A percentile compares a stretch with the other conserved stretches of the same genome.
These are phyloP conservation scores for Ambrosia hybrid DNA, from an alignment of 140 eudicot species.

Conservation along the genomic window DNA sequence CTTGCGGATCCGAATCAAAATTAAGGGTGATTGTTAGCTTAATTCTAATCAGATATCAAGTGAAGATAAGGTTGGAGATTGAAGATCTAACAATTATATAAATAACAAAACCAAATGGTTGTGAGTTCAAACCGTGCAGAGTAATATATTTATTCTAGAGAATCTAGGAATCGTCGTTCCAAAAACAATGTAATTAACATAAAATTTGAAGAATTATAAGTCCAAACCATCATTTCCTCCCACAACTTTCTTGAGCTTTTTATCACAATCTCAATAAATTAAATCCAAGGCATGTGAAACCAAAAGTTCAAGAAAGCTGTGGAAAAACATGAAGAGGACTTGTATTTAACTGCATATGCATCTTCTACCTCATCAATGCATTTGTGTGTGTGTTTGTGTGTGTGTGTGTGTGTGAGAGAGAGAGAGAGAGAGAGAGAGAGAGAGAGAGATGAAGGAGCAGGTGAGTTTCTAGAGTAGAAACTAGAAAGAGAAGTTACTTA, in stretches of 20 bases:
- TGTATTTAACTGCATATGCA: slow-evolving; percentile 10
- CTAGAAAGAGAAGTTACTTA: slow-evolving; percentile 27
- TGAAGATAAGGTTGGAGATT: too few relatives aligned
- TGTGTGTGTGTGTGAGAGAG: neutral
- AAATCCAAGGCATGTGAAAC: neutral
- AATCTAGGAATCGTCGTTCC: too few relatives aligned
- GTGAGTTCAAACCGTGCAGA: too few relatives aligned
- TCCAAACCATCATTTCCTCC: slow-evolving; percentile 43
- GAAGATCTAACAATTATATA: too few relatives aligned
- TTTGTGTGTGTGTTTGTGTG: neutral
- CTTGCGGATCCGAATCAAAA: too few relatives aligned
- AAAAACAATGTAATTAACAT: neutral
- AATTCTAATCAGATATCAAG: too few relatives aligned
- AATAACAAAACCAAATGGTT: too few relatives aligned
- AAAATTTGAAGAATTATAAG: slow-evolving; percentile 31
- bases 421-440: slow-evolving; percentile 3
- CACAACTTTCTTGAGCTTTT: slow-evolving; percentile 53
- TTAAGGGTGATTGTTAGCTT: too few relatives aligned
- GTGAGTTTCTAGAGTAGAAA: slow-evolving; percentile 8
- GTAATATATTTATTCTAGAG: too few relatives aligned
- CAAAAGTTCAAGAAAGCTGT: slow-evolving; percentile 53
- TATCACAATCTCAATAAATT: neutral
- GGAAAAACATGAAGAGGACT: slow-evolving; percentile 51
- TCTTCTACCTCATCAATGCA: slow-evolving; percentile 8
- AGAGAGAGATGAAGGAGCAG: slow-evolving; percentile 9